These are phyloP conservation scores for Periconia digitata DNA, from an alignment of 2,329 filamentous ascomycete species.

Conservation along the genomic window DNA sequence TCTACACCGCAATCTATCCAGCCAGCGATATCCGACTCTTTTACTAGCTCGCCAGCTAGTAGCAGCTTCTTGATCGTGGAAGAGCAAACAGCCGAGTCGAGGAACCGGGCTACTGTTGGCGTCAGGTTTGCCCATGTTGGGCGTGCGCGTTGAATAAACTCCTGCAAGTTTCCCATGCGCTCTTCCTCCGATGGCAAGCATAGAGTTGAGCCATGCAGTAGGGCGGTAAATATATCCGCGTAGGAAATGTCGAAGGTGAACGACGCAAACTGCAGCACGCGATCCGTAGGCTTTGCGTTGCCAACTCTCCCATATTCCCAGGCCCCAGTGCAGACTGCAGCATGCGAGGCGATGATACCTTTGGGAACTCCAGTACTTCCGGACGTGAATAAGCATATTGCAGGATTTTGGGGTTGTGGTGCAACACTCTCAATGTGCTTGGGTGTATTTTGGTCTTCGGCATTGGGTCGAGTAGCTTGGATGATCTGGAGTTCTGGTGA, in stretches of 20 bases:
- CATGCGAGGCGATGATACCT: conserved; percentile 63
- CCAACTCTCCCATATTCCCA: conserved; percentile 12
- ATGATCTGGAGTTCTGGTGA: too few species aligned
- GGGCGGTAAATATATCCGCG: conserved; percentile 56
- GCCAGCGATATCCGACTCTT: not conserved
- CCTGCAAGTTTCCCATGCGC: conserved; percentile 56
- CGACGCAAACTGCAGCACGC: conserved; percentile 54
- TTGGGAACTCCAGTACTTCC: conserved; percentile 49
- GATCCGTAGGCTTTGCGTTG: conserved; percentile 38
- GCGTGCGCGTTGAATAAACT: conserved; percentile 18
- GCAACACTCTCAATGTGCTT: too few species aligned
- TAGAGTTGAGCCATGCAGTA: conserved; percentile 60
- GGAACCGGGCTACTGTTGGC: conserved; percentile 8
- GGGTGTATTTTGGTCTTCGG: too few species aligned
- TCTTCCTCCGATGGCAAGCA: conserved; percentile 56
- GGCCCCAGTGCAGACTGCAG: conserved; percentile 48
- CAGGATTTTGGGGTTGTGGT: too few species aligned
- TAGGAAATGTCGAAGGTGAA: conserved; percentile 59
- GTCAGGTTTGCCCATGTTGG: conserved; percentile 10
- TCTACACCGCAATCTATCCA: conserved; percentile 17
- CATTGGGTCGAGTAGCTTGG: too few species aligned
- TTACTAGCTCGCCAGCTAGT: conserved; percentile 13
- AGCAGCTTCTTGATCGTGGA: conserved; percentile 11
- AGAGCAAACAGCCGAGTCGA: conserved; percentile 7
- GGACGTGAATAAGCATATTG: conserved; percentile 49